A percentile compares a stretch with the other conserved stretches of the same genome.
Conservation (phyloP, 1,284 basidiomycete genomes). For the Ustilago xerochloae region DNA sequence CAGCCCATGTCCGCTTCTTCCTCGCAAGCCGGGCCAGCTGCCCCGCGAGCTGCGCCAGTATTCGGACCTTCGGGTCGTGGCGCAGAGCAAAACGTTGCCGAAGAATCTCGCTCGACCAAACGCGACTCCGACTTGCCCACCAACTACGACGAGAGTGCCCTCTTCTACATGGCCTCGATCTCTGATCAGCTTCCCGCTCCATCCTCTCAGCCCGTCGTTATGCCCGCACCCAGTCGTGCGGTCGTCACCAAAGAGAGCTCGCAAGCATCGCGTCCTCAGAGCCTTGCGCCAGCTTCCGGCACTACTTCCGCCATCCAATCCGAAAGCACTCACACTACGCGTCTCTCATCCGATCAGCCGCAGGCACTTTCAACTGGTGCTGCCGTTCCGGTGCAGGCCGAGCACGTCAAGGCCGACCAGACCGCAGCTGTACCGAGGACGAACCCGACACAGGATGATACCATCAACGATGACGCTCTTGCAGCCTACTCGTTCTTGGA, state of each 20-base stretch:
- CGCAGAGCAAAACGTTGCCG: slow-evolving; percentile 24
- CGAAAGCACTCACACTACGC: slow-evolving; percentile 35
- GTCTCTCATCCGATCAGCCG: slow-evolving; percentile 35
- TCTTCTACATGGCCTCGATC: slow-evolving; percentile 62
- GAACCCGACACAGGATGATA: slow-evolving; percentile 29
- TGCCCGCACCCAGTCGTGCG: slow-evolving; percentile 25
- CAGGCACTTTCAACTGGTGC: neutral
- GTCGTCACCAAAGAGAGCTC: slow-evolving; percentile 37
- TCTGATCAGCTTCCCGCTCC: slow-evolving; percentile 58
- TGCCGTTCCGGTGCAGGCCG: slow-evolving; percentile 4
- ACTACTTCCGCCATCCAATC: slow-evolving; percentile 34
- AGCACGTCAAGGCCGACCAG: slow-evolving; percentile 8
- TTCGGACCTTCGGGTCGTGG: slow-evolving; percentile 49
- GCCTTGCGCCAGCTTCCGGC: slow-evolving; percentile 30
- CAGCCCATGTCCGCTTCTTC: slow-evolving; percentile 10
- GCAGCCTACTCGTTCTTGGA: slow-evolving; percentile 63
- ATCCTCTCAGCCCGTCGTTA: slow-evolving; percentile 28
- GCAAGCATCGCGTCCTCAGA: slow-evolving; percentile 38
- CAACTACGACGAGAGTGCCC: slow-evolving; percentile 61
- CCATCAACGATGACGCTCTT: slow-evolving; percentile 55
- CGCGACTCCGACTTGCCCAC: slow-evolving; percentile 33
- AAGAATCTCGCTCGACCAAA: slow-evolving; percentile 27
- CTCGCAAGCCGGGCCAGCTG: slow-evolving; percentile 5
- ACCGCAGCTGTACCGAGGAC: neutral
- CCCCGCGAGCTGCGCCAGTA: slow-evolving; percentile 12